phyloP scores from a whole-genome alignment of 176 grass and related monocot genomes.

The Luzula sylvatica region DNA sequence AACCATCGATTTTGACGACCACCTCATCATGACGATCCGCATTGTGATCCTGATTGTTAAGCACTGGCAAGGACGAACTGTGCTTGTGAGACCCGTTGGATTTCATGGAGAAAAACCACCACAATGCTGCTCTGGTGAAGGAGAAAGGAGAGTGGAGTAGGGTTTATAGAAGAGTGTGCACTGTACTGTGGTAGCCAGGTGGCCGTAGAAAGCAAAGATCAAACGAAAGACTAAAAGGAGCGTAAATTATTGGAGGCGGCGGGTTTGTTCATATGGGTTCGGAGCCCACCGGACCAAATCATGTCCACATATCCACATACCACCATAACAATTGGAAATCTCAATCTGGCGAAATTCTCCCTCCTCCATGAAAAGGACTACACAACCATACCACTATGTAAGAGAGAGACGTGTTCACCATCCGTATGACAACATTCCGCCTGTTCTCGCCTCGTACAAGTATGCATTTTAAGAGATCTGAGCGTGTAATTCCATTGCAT shows the following conservation, averaged over 20 bases:
- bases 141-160: background rate
- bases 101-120: constrained; percentile 11
- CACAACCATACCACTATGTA: no score
- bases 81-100: no score
- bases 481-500: no score
- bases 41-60: constrained; percentile 6
- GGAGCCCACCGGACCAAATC: background rate
- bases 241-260: background rate
- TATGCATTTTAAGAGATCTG: no score
- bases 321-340: no score
- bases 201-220: constrained; percentile 3
- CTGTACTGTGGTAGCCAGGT: background rate
- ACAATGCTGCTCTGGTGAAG: no score
- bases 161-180: background rate
- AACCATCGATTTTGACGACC: constrained; percentile 73
- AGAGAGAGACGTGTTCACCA: no score
- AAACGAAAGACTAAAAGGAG: background rate
- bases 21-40: constrained; percentile 41
- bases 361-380: no score
- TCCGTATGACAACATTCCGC: no score
- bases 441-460: no score
- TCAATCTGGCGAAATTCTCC: no score
- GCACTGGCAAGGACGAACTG: constrained; percentile 30
- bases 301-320: no score
- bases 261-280: background rate